Percentiles rank a stretch among this genome's conserved stretches.
Conservation (phyloP, 2,329 filamentous ascomycete species). For the Malbranchea zuffiana region DNA sequence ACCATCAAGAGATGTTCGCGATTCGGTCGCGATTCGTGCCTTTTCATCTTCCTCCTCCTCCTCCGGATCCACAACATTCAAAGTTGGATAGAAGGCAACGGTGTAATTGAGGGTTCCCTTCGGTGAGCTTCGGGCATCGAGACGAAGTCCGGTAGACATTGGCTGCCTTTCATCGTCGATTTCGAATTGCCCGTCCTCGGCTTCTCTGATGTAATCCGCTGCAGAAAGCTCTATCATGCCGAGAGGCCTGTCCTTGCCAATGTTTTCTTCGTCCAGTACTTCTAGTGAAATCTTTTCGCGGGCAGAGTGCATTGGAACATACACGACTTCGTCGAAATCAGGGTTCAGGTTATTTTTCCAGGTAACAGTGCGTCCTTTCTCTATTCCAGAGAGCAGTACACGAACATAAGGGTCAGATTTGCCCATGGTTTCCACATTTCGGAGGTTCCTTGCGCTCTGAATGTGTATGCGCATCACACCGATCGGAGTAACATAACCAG, state of each 20-base stretch:
- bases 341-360: constrained; percentile 94
- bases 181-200: constrained; percentile 68
- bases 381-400: constrained; percentile 77
- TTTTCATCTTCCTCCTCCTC: constrained; percentile 41
- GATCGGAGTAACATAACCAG: constrained; percentile 84
- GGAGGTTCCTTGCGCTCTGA: constrained; percentile 66
- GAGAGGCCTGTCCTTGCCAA: constrained; percentile 81
- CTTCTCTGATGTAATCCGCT: constrained; percentile 67
- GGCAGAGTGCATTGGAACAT: constrained; percentile 75
- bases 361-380: constrained; percentile 85
- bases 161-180: constrained; percentile 64
- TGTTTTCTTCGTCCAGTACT: constrained; percentile 91
- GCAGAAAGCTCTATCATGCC: constrained; percentile 68
- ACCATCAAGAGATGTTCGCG: constrained; percentile 12
- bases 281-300: constrained; percentile 80
- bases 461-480: constrained; percentile 94
- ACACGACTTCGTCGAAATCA: constrained; percentile 90
- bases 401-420: constrained; percentile 94
- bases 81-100: constrained; percentile 76
- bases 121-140: constrained; percentile 59
- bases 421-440: constrained; percentile 88
- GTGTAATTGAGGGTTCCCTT: constrained; percentile 80
- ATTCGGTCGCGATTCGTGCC: constrained; percentile 20
- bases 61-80: constrained; percentile 81
- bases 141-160: constrained; percentile 56